Evolutionary conservation across 208 protist genomes (phyloP).

Genomic region (Trypanosoma platydactyli): DNA sequence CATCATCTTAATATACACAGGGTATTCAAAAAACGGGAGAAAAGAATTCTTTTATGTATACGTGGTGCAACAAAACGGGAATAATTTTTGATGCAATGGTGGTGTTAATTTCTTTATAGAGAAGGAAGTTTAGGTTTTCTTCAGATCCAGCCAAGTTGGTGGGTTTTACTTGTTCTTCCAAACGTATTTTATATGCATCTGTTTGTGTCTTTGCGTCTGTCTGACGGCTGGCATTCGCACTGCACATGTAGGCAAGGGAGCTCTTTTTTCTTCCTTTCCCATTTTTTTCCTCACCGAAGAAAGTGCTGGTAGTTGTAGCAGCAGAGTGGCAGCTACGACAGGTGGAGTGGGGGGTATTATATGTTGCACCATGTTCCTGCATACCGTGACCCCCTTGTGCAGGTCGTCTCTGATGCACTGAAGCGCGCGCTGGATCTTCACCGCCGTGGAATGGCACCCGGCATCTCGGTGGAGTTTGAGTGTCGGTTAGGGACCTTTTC

Average conservation of each 20-base stretch:
- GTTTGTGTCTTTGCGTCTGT: background rate
- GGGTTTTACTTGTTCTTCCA: background rate
- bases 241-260: too few species aligned
- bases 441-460: constrained; percentile 27
- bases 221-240: too few species aligned
- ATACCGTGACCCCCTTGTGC: constrained; percentile 49
- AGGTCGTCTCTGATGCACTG: constrained; percentile 37
- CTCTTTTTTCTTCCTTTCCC: constrained; percentile 5
- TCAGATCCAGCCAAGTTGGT: too few species aligned
- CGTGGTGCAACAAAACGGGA: too few species aligned
- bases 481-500: constrained; percentile 51
- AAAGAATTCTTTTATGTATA: too few species aligned
- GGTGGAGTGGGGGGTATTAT: background rate
- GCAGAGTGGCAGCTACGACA: too few species aligned
- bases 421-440: constrained; percentile 43
- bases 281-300: constrained; percentile 19
- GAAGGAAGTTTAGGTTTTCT: background rate
- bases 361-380: constrained; percentile 29
- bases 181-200: constrained; percentile 6
- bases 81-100: constrained; percentile 2
- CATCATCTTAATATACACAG: constrained; percentile 10
- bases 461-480: constrained; percentile 49
- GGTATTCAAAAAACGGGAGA: background rate
- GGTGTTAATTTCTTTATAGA: background rate
- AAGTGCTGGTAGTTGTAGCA: background rate